phyloP scores from a whole-genome alignment of 1,284 basidiomycete species.

The Leccinum subrobustum region DNA sequence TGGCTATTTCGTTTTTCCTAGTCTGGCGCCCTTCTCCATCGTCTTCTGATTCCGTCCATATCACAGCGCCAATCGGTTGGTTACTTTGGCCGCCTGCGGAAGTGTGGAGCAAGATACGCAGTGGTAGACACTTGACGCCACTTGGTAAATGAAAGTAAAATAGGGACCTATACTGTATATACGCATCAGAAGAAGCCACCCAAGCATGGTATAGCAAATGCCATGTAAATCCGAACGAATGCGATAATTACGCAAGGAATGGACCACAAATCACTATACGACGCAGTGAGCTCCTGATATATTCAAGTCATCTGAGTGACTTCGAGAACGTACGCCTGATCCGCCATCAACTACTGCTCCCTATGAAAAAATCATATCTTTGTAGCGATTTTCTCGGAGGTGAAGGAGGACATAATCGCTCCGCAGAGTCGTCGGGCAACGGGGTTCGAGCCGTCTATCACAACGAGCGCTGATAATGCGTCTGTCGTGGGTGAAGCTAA shows the following conservation, averaged over 20 bases:
- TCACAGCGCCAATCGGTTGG: slow-evolving; percentile 57
- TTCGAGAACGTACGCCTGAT: not conserved
- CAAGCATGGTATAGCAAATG: not conserved
- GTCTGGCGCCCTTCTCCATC: slow-evolving; percentile 53
- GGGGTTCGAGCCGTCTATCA: slow-evolving; percentile 36
- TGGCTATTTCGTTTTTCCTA: slow-evolving; percentile 47
- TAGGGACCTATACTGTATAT: slow-evolving; percentile 60
- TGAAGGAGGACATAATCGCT: slow-evolving; percentile 39
- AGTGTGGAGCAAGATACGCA: slow-evolving; percentile 56
- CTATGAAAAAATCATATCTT: not conserved
- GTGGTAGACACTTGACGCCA: slow-evolving; percentile 55
- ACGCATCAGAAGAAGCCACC: slow-evolving; percentile 36
- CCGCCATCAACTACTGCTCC: not conserved
- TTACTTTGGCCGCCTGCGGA: slow-evolving; percentile 76
- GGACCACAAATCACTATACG: not conserved
- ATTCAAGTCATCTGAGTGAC: not conserved
- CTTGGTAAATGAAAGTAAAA: slow-evolving; percentile 48
- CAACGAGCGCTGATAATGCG: not conserved
- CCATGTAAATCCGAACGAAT: not conserved
- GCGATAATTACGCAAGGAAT: not conserved
- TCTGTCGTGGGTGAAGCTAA: slow-evolving; percentile 15
- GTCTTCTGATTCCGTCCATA: slow-evolving; percentile 43
- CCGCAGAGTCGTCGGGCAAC: slow-evolving; percentile 35
- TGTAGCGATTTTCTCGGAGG: slow-evolving; percentile 75
- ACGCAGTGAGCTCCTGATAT: not conserved